A percentile compares a stretch with the other conserved stretches of the same genome.
Evolutionary conservation across 345 rosid species (phyloP).

Genomic region (Eutrema yunnanense): DNA sequence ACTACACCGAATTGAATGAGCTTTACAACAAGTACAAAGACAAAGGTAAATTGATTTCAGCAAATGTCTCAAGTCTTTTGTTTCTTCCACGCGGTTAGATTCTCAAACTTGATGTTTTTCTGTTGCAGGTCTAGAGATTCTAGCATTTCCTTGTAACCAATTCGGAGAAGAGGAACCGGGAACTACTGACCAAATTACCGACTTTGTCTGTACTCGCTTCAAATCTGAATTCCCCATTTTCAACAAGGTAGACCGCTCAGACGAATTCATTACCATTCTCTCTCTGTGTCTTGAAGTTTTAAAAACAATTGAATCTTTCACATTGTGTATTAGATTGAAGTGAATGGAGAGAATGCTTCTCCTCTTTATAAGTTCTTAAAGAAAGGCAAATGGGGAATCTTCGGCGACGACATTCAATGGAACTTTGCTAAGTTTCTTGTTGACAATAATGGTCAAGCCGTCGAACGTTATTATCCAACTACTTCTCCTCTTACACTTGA

Average conservation of each 20-base stretch:
- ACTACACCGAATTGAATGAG: constrained; percentile 70
- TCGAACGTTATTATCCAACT: constrained; percentile 76
- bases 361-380: constrained; percentile 76
- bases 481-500: constrained; percentile 76
- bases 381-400: constrained; percentile 79
- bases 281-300: not conserved
- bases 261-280: not conserved
- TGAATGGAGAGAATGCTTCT: constrained; percentile 66
- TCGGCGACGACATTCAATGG: constrained; percentile 85
- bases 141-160: constrained; percentile 93
- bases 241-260: constrained; percentile 45
- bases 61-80: not conserved
- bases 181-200: constrained; percentile 51
- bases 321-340: constrained; percentile 53
- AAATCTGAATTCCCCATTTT: constrained; percentile 82
- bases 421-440: constrained; percentile 92
- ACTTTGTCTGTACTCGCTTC: constrained; percentile 69
- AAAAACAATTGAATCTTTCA: not conserved
- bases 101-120: not conserved
- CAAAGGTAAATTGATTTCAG: constrained; percentile 43
- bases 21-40: constrained; percentile 69
- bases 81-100: not conserved
- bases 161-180: constrained; percentile 91
- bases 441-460: constrained; percentile 65
- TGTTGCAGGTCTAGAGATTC: constrained; percentile 64